Base-by-base conservation (phyloP, 257 asterid species). In the Echium plantagineum region DNA sequence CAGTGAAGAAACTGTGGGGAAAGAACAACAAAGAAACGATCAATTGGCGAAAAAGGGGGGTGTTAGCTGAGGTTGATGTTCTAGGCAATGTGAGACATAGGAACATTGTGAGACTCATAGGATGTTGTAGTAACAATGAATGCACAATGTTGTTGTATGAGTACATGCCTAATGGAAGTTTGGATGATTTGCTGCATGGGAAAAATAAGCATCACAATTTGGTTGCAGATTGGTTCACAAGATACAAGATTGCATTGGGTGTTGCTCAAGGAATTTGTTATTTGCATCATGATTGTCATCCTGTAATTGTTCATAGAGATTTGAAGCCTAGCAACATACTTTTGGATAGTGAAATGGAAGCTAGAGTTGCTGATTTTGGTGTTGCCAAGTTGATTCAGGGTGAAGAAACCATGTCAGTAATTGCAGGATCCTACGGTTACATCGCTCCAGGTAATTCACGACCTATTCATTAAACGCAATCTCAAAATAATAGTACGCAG, bases 371-470 rank as follows among this genome's bases (percentile, higher is more conserved):
- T 0, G 97, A 89, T 72, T 89, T 89, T 57, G 97, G 97, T 8
- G 87, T 89, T 7, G 97, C 97, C 0, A 89, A 89, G 74, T 63
- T 89, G 72, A 77, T 82, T 54, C 85, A 82, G 62, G 66, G 60
- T 57, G 85, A 85, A 9, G 94, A 84, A 60, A 77, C 91, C 3
- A 87, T 87, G 96, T 90, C 98, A 0, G 91, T 88, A 4, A 77
- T 91, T 56, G 98, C 98, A 0, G 98, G 98, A 63, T 87, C 96
- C 0, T 91, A 85, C 19, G 98, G 98, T 59, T 91, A 87, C 83
- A 91, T 91, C 52, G 98, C 98, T 0, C 98, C 98, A 22, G 98
- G 98, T 90, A 62, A 28, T 1, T 28, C 32, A 28, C 5, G 32
- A 28, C 7, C 5, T 28, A 28, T 6, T 28, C 7, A 4, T n/a